These are phyloP conservation scores for Paraphoma sp. DNA, from an alignment of 2,329 filamentous ascomycete species.

Conservation along the genomic window DNA sequence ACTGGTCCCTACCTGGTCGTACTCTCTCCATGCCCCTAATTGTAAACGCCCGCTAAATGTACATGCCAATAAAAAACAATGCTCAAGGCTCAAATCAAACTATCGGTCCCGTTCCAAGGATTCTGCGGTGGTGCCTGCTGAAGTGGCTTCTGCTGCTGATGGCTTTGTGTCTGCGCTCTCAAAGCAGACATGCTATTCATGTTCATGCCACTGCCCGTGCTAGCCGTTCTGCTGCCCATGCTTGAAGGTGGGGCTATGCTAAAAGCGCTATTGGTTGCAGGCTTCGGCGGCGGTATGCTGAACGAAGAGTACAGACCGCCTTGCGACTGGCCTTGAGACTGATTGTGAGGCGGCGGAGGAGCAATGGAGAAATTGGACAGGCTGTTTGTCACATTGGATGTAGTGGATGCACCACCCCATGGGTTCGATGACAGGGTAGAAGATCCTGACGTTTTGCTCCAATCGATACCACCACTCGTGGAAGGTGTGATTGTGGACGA, in stretches of 20 bases:
- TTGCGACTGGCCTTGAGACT: slow-evolving; percentile 16
- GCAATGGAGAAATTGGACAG: slow-evolving; percentile 60
- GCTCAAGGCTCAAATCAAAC: slow-evolving; percentile 32
- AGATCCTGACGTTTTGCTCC: slow-evolving; percentile 34
- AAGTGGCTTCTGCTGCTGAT: slow-evolving; percentile 25
- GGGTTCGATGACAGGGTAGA: slow-evolving; percentile 23
- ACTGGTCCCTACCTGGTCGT: too few species aligned
- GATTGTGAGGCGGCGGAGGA: slow-evolving; percentile 42
- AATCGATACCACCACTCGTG: slow-evolving; percentile 28
- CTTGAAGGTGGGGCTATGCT: slow-evolving; percentile 38
- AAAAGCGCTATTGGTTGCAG: slow-evolving; percentile 21
- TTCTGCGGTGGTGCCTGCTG: slow-evolving; percentile 21
- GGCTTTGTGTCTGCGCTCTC: slow-evolving; percentile 31
- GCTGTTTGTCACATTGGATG: slow-evolving; percentile 16
- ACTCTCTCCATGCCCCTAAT: too few species aligned
- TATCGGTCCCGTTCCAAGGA: slow-evolving; percentile 33
- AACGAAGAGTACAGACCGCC: slow-evolving; percentile 44
- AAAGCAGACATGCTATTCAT: slow-evolving; percentile 34
- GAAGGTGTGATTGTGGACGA: slow-evolving; percentile 32
- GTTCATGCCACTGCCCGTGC: slow-evolving; percentile 37
- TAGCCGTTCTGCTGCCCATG: slow-evolving; percentile 19
- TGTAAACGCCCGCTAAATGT: background rate
- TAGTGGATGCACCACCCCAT: slow-evolving; percentile 30
- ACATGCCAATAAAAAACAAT: slow-evolving; percentile 1
- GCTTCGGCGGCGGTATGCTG: slow-evolving; percentile 47